Base-by-base conservation (phyloP, 805 yeast species). In the Osmozyma mogii region DNA sequence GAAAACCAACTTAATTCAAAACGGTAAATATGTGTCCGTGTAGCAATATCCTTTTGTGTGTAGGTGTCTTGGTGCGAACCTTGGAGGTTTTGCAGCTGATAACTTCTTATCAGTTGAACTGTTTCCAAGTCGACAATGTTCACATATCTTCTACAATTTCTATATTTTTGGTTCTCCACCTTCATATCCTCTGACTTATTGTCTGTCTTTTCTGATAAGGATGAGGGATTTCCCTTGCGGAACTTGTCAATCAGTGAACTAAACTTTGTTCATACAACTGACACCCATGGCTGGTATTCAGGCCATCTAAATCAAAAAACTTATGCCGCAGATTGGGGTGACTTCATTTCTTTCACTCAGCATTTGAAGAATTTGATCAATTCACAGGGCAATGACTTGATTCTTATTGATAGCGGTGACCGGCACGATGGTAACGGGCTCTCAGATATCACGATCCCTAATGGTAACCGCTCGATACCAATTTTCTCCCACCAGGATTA, bases 231-330 rank as follows among this genome's bases (percentile, higher is more conserved):
- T n/a, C n/a, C n/a, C n/a, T n/a, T n/a, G n/a, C n/a, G n/a, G n/a
- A n/a, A n/a, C 4, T 26, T 42, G 22, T 26, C 31, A 9, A 15
- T 40, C 10, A 25, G 88, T 0, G 72, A 78, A 32, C 34, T 92
- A 27, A 89, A 92, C 57, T 84, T 92, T 44, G 46, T 89, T 15
- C 97, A 89, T 47, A 88, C 97, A 1, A 92, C 98, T 1, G 98
- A 92, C 47, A 89, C 96, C 2, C 98, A 92, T 53, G 96, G 92
- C 1, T 92, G 98, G 98, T 73, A 81, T 39, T 77, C 89, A 4
- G 96, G 96, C 0, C 98, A 89, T 58, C 44, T 74, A 22, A 76
- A 78, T 41, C 96, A 88, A 52, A 65, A 70, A 17, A 75, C 72
- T 34, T 89, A 78, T 52, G 70, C 78, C 22, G 92, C 84, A 4